Conservation (phyloP, 768 basidiomycete genomes). For the Leccinum obscurum region DNA sequence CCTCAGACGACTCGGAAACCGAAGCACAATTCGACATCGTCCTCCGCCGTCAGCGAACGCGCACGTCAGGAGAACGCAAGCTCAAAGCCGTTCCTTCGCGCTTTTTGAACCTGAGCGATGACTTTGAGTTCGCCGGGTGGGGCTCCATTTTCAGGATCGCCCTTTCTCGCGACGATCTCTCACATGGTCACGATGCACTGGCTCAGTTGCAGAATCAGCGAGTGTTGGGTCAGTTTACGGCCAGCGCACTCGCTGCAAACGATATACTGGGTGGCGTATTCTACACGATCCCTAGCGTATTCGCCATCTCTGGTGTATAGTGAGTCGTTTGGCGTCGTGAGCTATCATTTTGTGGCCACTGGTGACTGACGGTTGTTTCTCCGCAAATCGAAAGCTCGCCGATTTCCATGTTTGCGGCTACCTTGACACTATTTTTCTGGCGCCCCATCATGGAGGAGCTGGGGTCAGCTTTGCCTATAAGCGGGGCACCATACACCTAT, state of each 20-base stretch:
- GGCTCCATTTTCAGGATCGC: conserved; percentile 51
- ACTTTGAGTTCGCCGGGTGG: conserved; percentile 77
- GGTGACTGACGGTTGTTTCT: neutral
- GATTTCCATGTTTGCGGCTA: conserved; percentile 63
- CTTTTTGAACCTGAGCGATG: conserved; percentile 59
- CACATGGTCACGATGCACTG: conserved; percentile 34
- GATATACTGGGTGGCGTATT: conserved; percentile 68
- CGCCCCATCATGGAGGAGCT: conserved; percentile 75
- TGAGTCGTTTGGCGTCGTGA: conserved; percentile 33
- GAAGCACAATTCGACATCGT: conserved; percentile 56
- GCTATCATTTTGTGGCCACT: neutral
- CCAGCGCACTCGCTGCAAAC: conserved; percentile 66
- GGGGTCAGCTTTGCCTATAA: conserved; percentile 65
- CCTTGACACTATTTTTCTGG: conserved; percentile 65
- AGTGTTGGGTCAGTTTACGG: conserved; percentile 62
- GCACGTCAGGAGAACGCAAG: conserved; percentile 45
- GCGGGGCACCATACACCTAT: conserved; percentile 72
- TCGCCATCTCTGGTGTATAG: conserved; percentile 63
- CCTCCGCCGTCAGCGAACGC: conserved; percentile 57
- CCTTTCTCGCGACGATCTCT: conserved; percentile 44
- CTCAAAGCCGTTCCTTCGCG: conserved; percentile 49
- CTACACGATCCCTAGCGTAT: conserved; percentile 67
- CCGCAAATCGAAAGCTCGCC: conserved; percentile 51
- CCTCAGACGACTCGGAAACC: conserved; percentile 25
- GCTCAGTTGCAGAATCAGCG: conserved; percentile 33